Percentiles rank a stretch among this genome's conserved stretches.
phyloP scores from a whole-genome alignment of 2,329 filamentous ascomycete genomes.

The Verticillium longisporum region DNA sequence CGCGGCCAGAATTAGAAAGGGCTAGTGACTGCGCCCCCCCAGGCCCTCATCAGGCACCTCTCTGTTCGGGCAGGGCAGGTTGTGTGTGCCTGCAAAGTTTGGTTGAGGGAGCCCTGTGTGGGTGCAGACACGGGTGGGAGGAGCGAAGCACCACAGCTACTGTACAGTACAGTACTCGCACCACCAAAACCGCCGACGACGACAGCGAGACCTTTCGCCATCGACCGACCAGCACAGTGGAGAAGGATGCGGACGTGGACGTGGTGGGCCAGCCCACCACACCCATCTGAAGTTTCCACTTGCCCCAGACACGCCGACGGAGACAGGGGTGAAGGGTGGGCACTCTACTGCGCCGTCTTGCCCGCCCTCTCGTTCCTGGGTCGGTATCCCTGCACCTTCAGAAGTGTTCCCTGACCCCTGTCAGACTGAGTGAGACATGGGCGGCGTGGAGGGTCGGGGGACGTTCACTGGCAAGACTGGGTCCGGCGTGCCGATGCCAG shows the following conservation, averaged over 20 bases:
- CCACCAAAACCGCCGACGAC: background rate
- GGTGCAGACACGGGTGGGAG: background rate
- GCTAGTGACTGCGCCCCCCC: constrained; percentile 14
- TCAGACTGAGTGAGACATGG: constrained; percentile 46
- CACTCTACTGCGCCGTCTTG: constrained; percentile 16
- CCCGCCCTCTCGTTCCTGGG: constrained; percentile 22
- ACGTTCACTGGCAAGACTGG: constrained; percentile 15
- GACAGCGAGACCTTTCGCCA: background rate
- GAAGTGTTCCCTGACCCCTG: constrained; percentile 16
- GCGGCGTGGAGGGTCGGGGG: constrained; percentile 15
- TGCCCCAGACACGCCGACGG: constrained; percentile 35
- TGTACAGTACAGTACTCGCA: background rate
- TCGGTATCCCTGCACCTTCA: constrained; percentile 14
- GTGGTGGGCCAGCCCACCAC: constrained; percentile 12
- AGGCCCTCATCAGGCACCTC: background rate
- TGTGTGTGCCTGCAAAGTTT: background rate
- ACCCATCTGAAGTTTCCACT: constrained; percentile 34
- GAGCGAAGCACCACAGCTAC: background rate
- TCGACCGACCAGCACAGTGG: background rate
- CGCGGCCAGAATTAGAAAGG: constrained; percentile 26
- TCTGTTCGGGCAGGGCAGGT: background rate
- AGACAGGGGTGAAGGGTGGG: constrained; percentile 10
- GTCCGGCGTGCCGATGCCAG: constrained; percentile 12
- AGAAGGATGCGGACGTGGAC: background rate
- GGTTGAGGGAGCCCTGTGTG: background rate